phyloP scores from a whole-genome alignment of 768 basidiomycete species.

The Pholiota molesta region DNA sequence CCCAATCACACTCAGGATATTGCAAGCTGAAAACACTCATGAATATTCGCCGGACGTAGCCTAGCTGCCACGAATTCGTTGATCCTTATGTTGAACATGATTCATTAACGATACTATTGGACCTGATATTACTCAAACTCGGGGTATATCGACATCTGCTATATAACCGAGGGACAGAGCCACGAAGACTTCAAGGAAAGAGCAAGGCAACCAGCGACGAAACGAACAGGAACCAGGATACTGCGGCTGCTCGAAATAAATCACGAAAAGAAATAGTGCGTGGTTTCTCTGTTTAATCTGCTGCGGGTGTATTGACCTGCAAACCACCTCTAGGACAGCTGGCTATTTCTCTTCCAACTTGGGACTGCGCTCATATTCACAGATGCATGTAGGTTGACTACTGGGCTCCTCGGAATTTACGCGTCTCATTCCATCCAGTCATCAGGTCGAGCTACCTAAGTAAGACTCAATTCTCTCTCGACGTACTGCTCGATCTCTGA shows the following conservation, averaged over 20 bases:
- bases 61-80: slow-evolving; percentile 65
- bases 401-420: slow-evolving; percentile 4
- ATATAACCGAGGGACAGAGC: slow-evolving; percentile 76
- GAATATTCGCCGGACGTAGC: slow-evolving; percentile 37
- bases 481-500: background rate
- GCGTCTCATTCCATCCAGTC: slow-evolving; percentile 42
- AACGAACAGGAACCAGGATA: background rate
- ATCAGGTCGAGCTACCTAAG: slow-evolving; percentile 79
- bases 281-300: no score
- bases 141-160: slow-evolving; percentile 82
- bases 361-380: slow-evolving; percentile 61
- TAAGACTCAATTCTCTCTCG: slow-evolving; percentile 24
- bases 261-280: slow-evolving; percentile 8
- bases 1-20: background rate
- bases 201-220: background rate
- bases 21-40: background rate
- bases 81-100: slow-evolving; percentile 92
- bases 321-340: slow-evolving; percentile 48
- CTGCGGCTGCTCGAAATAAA: background rate
- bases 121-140: slow-evolving; percentile 80
- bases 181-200: slow-evolving; percentile 44
- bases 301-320: no score
- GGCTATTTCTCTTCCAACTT: slow-evolving; percentile 60
- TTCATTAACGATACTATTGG: slow-evolving; percentile 68
- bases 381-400: slow-evolving; percentile 61